phyloP scores from a whole-genome alignment of 164 flowering plant genomes.

The Berberis thunbergii region DNA sequence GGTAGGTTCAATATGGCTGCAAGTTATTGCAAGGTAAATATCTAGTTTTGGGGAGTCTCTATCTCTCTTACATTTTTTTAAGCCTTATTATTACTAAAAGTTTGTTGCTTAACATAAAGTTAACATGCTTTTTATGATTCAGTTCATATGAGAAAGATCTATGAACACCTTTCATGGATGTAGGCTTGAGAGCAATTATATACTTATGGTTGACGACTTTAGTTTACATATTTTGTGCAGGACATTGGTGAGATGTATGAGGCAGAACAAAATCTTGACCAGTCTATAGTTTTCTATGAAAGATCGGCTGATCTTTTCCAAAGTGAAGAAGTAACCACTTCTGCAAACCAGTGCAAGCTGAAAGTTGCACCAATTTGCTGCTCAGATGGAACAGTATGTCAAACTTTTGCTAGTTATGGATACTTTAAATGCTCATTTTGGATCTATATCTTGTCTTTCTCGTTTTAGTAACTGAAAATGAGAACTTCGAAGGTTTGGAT shows the following conservation, averaged over 20 bases:
- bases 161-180: too few species aligned
- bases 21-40: constrained; percentile 73
- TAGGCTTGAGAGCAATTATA: too few species aligned
- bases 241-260: constrained; percentile 81
- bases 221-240: constrained; percentile 24
- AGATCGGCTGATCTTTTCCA: constrained; percentile 76
- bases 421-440: neutral
- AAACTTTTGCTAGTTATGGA: neutral
- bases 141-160: too few species aligned
- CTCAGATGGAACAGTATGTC: constrained; percentile 72
- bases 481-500: too few species aligned
- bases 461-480: too few species aligned
- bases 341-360: constrained; percentile 76
- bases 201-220: neutral
- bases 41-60: neutral
- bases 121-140: too few species aligned
- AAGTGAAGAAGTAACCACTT: constrained; percentile 63
- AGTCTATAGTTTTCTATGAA: constrained; percentile 50
- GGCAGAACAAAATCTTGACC: constrained; percentile 46
- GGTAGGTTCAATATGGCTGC: constrained; percentile 91
- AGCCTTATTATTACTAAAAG: neutral
- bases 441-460: neutral
- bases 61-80: neutral
- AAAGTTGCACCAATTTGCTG: constrained; percentile 86
- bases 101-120: too few species aligned